Evolutionary conservation across 768 basidiomycete genomes (phyloP), one percentile per base, ranked within the genome.

Genomic region (Peribolospora baueri): DNA sequence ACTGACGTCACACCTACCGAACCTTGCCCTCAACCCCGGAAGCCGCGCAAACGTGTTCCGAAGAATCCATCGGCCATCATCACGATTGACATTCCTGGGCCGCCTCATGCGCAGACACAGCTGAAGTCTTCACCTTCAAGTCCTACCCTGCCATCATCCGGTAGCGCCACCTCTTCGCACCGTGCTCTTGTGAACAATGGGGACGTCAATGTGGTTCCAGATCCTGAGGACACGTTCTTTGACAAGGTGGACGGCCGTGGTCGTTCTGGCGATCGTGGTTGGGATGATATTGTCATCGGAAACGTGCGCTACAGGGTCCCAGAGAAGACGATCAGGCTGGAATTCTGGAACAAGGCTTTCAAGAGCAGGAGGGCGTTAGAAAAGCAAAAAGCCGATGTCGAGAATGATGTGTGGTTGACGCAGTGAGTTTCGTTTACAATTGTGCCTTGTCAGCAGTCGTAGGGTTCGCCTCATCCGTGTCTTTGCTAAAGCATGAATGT

Each of bases 261-360:
- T 25, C 25, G 25, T 25, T 25, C 25, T 25, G 25, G 48, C 46
- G 45, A 57, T 47, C 55, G 55, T 48, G 65, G 73, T 42, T 76
- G 81, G 11, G 85, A 88, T 60, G 86, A 90, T 61, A 79, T 87
- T 36, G 69, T 84, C 52, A 85, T 86, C 61, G 85, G 85, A 56
- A 57, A 61, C 37, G 45, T 84, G 59, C 77, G 84, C 48, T 97
- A 93, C 68, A 74, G 88, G 63, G 80, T 97, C 36, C 93, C 93
- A 3, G 93, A 97, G 65, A 76, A 79, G 56, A 75, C 88, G 51
- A 82, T 98, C 60, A 75, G 84, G 49, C 75, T 98, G 50, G 91
- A 98, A 66, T 98, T 98, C 64, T 97, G 91, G 90, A 80, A 77
- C 55, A 88, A 82, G 56, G 51, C 25, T 25, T 25, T 25, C 25